These are phyloP conservation scores for Globisporangium irregulare DNA, from an alignment of 352 stramenopile species.

Conservation along the genomic window DNA sequence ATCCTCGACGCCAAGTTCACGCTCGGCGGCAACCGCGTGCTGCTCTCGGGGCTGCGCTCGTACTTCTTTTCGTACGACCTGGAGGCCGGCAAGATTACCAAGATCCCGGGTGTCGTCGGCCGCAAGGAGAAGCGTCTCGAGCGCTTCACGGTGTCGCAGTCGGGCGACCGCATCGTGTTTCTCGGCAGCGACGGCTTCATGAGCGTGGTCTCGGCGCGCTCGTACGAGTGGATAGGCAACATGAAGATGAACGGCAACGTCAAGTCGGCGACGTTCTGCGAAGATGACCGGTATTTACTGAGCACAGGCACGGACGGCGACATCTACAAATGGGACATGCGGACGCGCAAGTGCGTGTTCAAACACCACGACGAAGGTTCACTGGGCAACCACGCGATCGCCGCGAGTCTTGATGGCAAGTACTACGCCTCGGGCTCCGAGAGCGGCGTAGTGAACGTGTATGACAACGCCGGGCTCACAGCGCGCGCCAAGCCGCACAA, in stretches of 20 bases:
- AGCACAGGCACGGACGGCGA: conserved; percentile 94
- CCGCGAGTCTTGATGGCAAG: conserved; percentile 60
- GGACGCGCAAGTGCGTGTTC: conserved; percentile 77
- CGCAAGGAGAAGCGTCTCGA: conserved; percentile 92
- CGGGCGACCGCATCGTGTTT: conserved; percentile 91
- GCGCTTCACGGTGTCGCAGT: conserved; percentile 87
- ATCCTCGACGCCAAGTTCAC: conserved; percentile 88
- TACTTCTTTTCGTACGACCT: conserved; percentile 98
- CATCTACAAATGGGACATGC: conserved; percentile 96
- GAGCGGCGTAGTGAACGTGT: conserved; percentile 98
- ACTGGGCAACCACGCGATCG: conserved; percentile 78
- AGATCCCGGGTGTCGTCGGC: conserved; percentile 87
- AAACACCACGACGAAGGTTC: conserved; percentile 84
- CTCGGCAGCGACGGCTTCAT: conserved; percentile 95
- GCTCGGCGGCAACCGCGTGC: conserved; percentile 67
- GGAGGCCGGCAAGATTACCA: conserved; percentile 87
- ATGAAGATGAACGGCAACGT: conserved; percentile 97
- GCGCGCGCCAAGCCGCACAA: conserved; percentile 79
- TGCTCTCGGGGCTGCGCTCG: conserved; percentile 90
- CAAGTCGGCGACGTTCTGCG: conserved; percentile 87
- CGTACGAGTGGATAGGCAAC: conserved; percentile 91
- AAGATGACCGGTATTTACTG: conserved; percentile 91
- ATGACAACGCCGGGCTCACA: conserved; percentile 74
- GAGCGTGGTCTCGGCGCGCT: conserved; percentile 88
- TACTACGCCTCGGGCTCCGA: conserved; percentile 92